Base-by-base conservation (phyloP, 2,329 filamentous ascomycete species). In the Stachybotrys chlorohalonatus region DNA sequence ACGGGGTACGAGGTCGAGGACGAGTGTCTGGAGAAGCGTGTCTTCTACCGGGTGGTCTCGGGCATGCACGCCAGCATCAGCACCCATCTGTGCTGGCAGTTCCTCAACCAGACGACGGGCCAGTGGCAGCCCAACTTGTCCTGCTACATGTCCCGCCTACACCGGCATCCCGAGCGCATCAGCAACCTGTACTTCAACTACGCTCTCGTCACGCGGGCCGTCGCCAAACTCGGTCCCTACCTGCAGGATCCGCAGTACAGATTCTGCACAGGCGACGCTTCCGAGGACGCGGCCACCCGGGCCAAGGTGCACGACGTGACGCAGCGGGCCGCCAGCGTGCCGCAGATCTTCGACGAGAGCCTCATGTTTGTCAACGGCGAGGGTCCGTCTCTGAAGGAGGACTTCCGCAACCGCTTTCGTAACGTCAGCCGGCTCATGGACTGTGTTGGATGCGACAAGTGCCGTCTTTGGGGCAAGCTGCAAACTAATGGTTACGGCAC, bases 101-200 rank as follows among this genome's bases (percentile, higher is more conserved):
- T 94, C 65, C 77, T 97, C 59, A 96, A 99, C 72, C 91, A 96
- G 73, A 91, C 88, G 1, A 96, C 93, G 0, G 94, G 94, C 56
- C 75, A 90, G 71, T 99, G 94, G 94, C 84, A 86, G 52, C 92
- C 91, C 30, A 99, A 99, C 65, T 70, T 95, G 53, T 77, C 85
- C 59, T 99, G 94, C 77, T 99, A 96, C 78, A 84, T 89, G 66
- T 76, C 85, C 39, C 85, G 94, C n/a, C 81, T 99, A 15, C 89
- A 96, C 70, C 77, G 80, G 24, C 84, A 89, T 68, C 90, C 93
- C 0, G 94, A 99, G 62, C 88, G 93, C 57, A 89, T 99, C 66
- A 94, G 92, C 62, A 99, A 99, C 71, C 80, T 99, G 52, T 99
- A 99, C 76, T 99, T 99, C 77, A 97, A 99, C 81, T 99, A 96